Evolutionary conservation across 2,329 filamentous ascomycete species (phyloP).

Genomic region (Sarocladium oryzae): DNA sequence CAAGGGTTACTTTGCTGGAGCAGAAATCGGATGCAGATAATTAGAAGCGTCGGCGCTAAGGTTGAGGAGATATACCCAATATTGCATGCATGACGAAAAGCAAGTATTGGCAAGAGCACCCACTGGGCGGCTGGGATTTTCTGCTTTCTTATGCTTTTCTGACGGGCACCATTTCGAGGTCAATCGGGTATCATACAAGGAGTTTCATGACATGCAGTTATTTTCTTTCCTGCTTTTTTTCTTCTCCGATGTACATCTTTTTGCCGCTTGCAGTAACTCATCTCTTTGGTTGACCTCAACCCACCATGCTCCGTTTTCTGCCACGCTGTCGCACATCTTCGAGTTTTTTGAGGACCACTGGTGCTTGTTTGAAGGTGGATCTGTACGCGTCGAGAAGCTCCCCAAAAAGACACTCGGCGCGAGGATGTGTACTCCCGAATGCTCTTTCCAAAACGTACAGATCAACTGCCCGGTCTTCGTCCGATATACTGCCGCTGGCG

Average conservation of each 20-base stretch:
- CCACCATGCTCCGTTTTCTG: constrained; percentile 94
- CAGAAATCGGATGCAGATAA: constrained; percentile 52
- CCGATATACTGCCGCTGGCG: constrained; percentile 70
- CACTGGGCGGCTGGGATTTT: not conserved
- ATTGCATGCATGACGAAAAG: not conserved
- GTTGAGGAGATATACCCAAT: not conserved
- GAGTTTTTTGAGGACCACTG: constrained; percentile 68
- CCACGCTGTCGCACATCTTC: constrained; percentile 93
- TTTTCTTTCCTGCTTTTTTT: constrained; percentile 1
- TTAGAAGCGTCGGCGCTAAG: not conserved
- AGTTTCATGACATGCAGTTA: constrained; percentile 8
- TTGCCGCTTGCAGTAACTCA: not conserved
- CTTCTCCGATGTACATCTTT: not conserved
- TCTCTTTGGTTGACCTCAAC: constrained; percentile 40
- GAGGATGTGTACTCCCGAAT: constrained; percentile 90
- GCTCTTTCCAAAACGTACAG: constrained; percentile 92
- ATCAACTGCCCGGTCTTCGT: constrained; percentile 93
- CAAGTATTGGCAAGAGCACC: not conserved
- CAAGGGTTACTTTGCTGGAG: constrained; percentile 93
- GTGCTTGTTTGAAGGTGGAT: constrained; percentile 67
- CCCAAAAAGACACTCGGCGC: constrained; percentile 68
- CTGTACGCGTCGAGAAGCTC: constrained; percentile 71
- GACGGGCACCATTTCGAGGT: not conserved
- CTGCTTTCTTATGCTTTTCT: not conserved
- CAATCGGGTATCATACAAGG: constrained; percentile 5